Base-by-base conservation (phyloP, 495 filamentous ascomycete species). In the Penicillium pancosmium region DNA sequence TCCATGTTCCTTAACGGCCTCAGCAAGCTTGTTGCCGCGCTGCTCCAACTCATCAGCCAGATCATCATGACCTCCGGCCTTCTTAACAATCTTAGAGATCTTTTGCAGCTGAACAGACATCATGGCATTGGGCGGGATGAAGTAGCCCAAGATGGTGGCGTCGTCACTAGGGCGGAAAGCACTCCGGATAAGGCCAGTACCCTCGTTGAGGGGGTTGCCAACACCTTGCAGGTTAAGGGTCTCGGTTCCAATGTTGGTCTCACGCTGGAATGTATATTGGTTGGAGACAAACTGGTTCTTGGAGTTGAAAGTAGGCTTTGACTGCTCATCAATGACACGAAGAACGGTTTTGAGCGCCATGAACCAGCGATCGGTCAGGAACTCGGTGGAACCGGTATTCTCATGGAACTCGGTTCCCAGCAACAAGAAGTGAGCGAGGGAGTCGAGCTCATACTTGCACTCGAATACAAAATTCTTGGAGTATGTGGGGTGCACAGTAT, bases 361-460 rank as follows among this genome's bases (percentile, higher is more conserved):
- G 63, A 90, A 89, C 91, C 91, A 99, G 25, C 92, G 82, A 18
- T 82, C 66, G 2, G 83, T 92, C 46, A 98, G 68, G 63, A 93
- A 96, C 19, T 88, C 87, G 5, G 76, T 88, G 12, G 89, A 93
- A 12, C 81, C 82, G 1, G 92, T 96, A 66, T 88, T 82, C 19
- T 88, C 84, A 70, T 94, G 78, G 77, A 96, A 99, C 48, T 94
- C 85, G 60, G 93, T 97, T 1, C 82, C 85, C 40, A 99, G 75
- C 5, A 89, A 82, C 12, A 99, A 85, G 74, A 99, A 99, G 69
- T 91, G 85, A 4, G 92, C 94, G 0, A 99, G 82, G 2, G 93
- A 97, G 72, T 99, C 94, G 6, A 99, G 84, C 75, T 99, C 94
- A 73, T 97, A 99, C 74, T 99, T 99, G 82, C 94, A 99, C 71